Percentiles rank a stretch among this genome's conserved stretches.
These are phyloP conservation scores for Dicorynia guianensis DNA, from an alignment of 306 rosid species.

Conservation along the genomic window DNA sequence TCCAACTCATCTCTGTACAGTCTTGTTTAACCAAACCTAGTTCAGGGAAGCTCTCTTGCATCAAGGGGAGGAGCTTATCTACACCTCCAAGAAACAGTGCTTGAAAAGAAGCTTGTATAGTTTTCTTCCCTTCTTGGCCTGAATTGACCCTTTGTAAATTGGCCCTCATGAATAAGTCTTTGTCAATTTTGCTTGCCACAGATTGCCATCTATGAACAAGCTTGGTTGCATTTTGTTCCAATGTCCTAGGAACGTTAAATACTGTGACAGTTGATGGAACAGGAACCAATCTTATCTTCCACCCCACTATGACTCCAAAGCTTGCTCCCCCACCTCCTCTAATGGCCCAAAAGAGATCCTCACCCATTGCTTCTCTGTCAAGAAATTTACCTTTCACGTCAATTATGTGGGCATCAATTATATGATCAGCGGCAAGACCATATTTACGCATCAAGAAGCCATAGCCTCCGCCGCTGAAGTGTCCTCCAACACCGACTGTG, in stretches of 20 bases:
- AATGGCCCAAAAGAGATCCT: conserved; percentile 70
- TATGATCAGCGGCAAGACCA: conserved; percentile 58
- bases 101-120: conserved; percentile 18
- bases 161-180: conserved; percentile 45
- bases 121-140: conserved; percentile 30
- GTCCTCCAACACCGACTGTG: conserved; percentile 64
- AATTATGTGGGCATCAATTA: conserved; percentile 55
- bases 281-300: conserved; percentile 48
- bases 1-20: conserved; percentile 42
- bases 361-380: conserved; percentile 60
- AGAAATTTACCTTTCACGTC: conserved; percentile 51
- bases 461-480: conserved; percentile 65
- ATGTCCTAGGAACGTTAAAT: conserved; percentile 40
- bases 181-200: conserved; percentile 27
- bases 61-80: conserved; percentile 37
- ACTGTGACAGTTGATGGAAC: conserved; percentile 54
- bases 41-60: conserved; percentile 54
- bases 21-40: conserved; percentile 45
- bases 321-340: conserved; percentile 66
- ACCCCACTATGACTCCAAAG: conserved; percentile 58
- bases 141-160: conserved; percentile 35
- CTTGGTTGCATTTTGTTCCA: conserved; percentile 48
- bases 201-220: conserved; percentile 54
- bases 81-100: conserved; percentile 53
- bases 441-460: conserved; percentile 60